Evolutionary conservation across 2,329 filamentous ascomycete species (phyloP).

Genomic region (Paramyrothecium sp.): DNA sequence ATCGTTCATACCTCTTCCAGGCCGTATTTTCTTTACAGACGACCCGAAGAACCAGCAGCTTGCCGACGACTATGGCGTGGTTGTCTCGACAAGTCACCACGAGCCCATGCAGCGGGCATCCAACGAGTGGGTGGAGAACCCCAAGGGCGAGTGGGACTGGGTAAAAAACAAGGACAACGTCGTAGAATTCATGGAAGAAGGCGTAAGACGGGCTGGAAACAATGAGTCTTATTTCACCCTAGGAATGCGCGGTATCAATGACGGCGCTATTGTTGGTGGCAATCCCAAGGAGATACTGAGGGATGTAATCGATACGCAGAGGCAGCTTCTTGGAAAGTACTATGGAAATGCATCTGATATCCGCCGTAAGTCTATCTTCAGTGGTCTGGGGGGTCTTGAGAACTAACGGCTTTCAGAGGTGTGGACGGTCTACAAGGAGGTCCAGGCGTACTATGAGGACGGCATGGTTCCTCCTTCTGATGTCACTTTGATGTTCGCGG

Average conservation of each 20-base stretch:
- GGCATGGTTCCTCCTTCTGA: constrained; percentile 54
- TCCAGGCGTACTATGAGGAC: constrained; percentile 57
- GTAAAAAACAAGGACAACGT: background rate
- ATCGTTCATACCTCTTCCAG: constrained; percentile 58
- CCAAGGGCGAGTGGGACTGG: constrained; percentile 55
- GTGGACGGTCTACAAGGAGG: constrained; percentile 63
- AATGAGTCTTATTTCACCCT: background rate
- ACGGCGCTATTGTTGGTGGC: constrained; percentile 52
- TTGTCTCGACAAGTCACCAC: constrained; percentile 60
- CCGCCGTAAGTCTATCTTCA: background rate
- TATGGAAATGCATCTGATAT: background rate
- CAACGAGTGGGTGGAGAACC: constrained; percentile 37
- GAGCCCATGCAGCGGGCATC: constrained; percentile 57
- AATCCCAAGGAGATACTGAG: constrained; percentile 47
- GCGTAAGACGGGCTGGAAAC: background rate
- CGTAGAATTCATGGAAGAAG: background rate
- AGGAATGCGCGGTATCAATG: constrained; percentile 40
- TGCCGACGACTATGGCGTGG: constrained; percentile 57
- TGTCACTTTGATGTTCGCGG: constrained; percentile 58
- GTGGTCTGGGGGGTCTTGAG: no score
- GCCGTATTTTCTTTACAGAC: constrained; percentile 36
- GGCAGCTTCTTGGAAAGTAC: background rate
- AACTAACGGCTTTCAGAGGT: constrained; percentile 38
- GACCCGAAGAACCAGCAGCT: background rate
- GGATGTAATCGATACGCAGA: constrained; percentile 38